A percentile compares a stretch with the other conserved stretches of the same genome.
Evolutionary conservation across 2,329 filamentous ascomycete species (phyloP).

Genomic region (Ceratocystis variospora): DNA sequence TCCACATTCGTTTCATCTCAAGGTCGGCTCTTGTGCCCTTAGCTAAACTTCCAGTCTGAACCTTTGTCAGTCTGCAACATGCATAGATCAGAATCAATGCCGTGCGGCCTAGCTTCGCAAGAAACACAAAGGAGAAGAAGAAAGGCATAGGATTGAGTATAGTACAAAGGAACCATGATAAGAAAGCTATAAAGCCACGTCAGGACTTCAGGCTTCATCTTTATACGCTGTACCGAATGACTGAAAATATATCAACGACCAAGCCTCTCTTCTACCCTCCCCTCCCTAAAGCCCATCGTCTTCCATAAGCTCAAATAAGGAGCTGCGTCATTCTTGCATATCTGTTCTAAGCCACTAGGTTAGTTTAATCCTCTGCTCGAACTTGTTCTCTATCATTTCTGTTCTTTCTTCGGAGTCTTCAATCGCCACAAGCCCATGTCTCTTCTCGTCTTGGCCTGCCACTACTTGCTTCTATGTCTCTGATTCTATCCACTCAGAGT

Average conservation of each 20-base stretch:
- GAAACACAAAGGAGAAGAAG: neutral
- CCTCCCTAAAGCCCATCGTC: neutral
- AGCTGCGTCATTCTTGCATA: too few relatives aligned
- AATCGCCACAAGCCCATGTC: neutral
- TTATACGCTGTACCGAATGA: too few relatives aligned
- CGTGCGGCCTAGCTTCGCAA: neutral
- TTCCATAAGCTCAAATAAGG: neutral
- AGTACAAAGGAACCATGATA: neutral
- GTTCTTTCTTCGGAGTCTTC: neutral
- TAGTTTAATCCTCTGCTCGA: neutral
- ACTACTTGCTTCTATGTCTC: neutral
- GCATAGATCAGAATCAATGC: neutral
- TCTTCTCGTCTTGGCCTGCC: neutral
- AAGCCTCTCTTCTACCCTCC: neutral
- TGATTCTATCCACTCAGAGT: neutral
- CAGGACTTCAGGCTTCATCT: too few relatives aligned
- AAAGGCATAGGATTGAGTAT: neutral
- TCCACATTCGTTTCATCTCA: neutral
- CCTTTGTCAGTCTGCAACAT: neutral
- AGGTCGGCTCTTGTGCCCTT: neutral
- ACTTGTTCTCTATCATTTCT: neutral
- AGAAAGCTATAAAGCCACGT: neutral
- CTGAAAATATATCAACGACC: too few relatives aligned
- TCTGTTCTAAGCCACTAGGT: neutral
- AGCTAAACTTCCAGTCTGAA: neutral